These are phyloP conservation scores for Xylaria castorea DNA, from an alignment of 495 filamentous ascomycete genomes.

Conservation along the genomic window DNA sequence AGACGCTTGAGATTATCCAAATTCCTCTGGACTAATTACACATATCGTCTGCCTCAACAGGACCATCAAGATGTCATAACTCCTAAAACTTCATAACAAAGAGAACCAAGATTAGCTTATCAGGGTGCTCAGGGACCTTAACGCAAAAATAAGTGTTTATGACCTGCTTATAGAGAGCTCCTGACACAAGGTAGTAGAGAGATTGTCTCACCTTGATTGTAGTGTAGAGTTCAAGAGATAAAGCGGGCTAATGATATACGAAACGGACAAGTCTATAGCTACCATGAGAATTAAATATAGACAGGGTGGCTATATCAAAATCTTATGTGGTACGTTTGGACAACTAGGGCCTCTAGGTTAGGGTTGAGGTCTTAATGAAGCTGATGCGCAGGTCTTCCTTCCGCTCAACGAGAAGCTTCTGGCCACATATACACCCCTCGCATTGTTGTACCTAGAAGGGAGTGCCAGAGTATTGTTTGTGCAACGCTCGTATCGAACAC, in stretches of 20 bases:
- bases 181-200: background rate
- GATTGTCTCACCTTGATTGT: background rate
- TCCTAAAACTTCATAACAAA: too few relatives aligned
- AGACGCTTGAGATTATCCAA: background rate
- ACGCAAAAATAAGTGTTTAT: background rate
- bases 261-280: background rate
- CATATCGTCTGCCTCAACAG: too few relatives aligned
- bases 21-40: background rate
- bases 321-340: background rate
- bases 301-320: background rate
- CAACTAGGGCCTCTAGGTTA: background rate
- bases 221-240: background rate
- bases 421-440: background rate
- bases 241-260: background rate
- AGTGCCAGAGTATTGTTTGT: background rate
- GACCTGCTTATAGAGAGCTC: background rate
- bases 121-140: background rate
- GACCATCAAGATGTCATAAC: too few relatives aligned
- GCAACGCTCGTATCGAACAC: background rate
- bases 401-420: background rate
- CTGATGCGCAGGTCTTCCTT: background rate
- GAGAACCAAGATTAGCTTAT: background rate
- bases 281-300: background rate
- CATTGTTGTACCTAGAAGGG: background rate
- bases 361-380: background rate